Evolutionary conservation across 441 rosid species (phyloP), one percentile per base, ranked within the genome.

Genomic region (Croton setiger): DNA sequence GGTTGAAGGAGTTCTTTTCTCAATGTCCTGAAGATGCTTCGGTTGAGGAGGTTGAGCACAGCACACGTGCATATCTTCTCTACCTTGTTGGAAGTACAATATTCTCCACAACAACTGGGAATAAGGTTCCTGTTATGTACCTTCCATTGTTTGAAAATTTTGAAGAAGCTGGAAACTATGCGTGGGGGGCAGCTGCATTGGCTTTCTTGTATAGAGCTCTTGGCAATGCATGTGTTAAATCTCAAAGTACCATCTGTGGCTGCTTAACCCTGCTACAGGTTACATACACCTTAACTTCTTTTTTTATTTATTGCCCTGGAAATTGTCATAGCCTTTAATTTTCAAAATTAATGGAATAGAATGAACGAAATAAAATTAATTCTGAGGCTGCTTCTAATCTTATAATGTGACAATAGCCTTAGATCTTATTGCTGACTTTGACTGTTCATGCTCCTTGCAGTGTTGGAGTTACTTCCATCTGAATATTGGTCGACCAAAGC

Each of bases 401-500:
- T 37, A 36, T 54, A 8, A 13, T 18, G 21, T 56, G 66, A 7
- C 66, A 39, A 21, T 44, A 57, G 33, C 15, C 47, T 64, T 63
- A 14, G 33, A 20, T 39, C 67, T 59, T 64, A 39, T n/a, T 69
- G 14, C 43, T 77, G 67, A n/a, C 11, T 53, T 52, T 77, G 69
- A 76, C 63, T 76, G 39, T 75, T 62, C 5, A 65, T 60, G 12
- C 66, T 69, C 62, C 70, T 59, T 86, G 72, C 76, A 95, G 98
- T 92, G 98, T 78, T 95, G 98, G 98, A 90, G 98, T 80, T 90
- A 95, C 80, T 92, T 87, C 82, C 98, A 95, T 81, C 86, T 92
- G 67, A 88, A 90, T 78, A 81, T 89, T 61, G 96, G 97, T 61
- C 79, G 93, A 49, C 99, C 97, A 58, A 95, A 90, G 88, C 97